Conservation (phyloP, 2,329 filamentous ascomycete genomes). For the Phyllosticta capitalensis region DNA sequence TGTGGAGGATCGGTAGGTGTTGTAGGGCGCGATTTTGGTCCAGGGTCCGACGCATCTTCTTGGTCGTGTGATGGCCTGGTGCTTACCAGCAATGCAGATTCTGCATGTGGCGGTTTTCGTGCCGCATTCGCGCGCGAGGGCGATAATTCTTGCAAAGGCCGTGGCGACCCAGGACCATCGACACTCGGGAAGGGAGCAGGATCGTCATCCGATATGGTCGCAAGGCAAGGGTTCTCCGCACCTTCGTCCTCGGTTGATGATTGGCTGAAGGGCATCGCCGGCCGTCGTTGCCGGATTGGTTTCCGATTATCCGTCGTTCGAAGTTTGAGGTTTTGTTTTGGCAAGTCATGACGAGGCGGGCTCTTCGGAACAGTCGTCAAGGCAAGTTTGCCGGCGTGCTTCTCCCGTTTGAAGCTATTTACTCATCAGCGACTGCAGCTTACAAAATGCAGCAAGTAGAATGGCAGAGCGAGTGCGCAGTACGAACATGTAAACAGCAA, state of each 20-base stretch:
- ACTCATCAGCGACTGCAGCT: background rate
- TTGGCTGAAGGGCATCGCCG: constrained; percentile 3
- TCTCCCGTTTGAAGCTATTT: background rate
- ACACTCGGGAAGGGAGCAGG: background rate
- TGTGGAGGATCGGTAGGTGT: background rate
- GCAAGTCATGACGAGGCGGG: background rate
- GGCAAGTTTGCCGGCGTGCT: constrained; percentile 3
- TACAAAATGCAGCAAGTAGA: background rate
- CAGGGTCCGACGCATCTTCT: background rate
- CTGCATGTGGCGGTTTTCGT: background rate
- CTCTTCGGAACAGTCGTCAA: background rate
- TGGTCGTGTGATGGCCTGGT: background rate
- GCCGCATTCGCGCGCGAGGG: constrained; percentile 1
- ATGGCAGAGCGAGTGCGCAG: background rate
- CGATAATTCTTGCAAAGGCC: constrained; percentile 5
- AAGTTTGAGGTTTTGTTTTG: background rate
- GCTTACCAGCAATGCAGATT: background rate
- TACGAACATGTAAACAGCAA: background rate
- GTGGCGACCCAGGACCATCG: background rate
- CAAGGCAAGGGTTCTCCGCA: background rate
- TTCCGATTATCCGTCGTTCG: background rate
- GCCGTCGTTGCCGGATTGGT: background rate
- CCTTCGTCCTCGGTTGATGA: constrained; percentile 2
- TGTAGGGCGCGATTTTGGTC: background rate
- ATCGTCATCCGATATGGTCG: constrained; percentile 1